Conservation (phyloP, 495 filamentous ascomycete genomes). For the Hypoxylon fuscum region DNA sequence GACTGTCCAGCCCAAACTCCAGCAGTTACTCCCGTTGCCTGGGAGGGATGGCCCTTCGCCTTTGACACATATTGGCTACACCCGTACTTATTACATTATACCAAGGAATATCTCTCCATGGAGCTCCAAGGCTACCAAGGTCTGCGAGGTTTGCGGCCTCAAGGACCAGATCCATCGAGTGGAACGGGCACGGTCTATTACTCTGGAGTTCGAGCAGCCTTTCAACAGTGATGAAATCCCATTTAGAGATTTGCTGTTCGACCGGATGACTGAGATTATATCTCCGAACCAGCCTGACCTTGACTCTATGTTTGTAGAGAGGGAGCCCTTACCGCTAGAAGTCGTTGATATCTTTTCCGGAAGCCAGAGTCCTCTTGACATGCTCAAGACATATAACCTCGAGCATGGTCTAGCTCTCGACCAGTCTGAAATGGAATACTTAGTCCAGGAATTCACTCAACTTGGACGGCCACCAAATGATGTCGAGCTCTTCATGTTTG, state of each 20-base stretch:
- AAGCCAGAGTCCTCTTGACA: constrained; percentile 68
- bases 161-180: constrained; percentile 78
- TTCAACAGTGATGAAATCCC: constrained; percentile 60
- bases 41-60: constrained; percentile 17
- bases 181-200: constrained; percentile 82
- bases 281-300: constrained; percentile 71
- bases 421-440: constrained; percentile 89
- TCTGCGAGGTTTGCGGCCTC: constrained; percentile 90
- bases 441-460: constrained; percentile 82
- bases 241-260: constrained; percentile 78
- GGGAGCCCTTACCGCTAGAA: constrained; percentile 72
- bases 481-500: constrained; percentile 99
- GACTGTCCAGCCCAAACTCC: constrained; percentile 47
- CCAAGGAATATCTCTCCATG: constrained; percentile 95
- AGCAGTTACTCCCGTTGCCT: constrained; percentile 53
- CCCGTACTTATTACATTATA: constrained; percentile 67
- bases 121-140: constrained; percentile 95
- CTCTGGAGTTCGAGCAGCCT: constrained; percentile 65
- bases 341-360: constrained; percentile 74
- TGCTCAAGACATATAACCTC: constrained; percentile 83
- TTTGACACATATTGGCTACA: constrained; percentile 44
- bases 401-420: constrained; percentile 86
- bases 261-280: constrained; percentile 92
- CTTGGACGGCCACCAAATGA: constrained; percentile 82
- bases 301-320: constrained; percentile 79